A percentile compares a stretch with the other conserved stretches of the same genome.
Evolutionary conservation across 2,329 filamentous ascomycete genomes (phyloP).

Genomic region (Talaromyces verruculosus): DNA sequence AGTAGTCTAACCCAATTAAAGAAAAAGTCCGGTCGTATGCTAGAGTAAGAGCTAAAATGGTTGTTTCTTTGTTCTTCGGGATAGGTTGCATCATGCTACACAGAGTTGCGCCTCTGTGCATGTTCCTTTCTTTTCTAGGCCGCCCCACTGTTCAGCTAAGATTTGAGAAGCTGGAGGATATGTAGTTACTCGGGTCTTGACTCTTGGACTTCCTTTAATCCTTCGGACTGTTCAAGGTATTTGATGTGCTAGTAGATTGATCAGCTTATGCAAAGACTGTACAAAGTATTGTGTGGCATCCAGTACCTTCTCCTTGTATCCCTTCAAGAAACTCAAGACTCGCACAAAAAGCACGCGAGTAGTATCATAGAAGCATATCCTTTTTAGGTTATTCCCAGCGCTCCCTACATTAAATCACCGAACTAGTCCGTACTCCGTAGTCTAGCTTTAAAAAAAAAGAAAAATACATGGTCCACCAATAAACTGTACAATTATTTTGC

Average conservation of each 20-base stretch:
- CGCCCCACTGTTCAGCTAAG: slow-evolving; percentile 5
- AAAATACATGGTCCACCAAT: background rate
- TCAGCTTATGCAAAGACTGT: background rate
- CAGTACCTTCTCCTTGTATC: background rate
- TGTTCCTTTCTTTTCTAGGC: background rate
- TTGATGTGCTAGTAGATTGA: no score
- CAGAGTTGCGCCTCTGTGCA: background rate
- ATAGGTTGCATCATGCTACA: slow-evolving; percentile 1
- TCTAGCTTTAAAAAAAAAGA: background rate
- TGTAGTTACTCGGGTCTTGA: background rate
- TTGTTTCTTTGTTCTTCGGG: background rate
- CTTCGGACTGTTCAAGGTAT: background rate
- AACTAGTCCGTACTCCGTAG: background rate
- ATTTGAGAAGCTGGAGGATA: background rate
- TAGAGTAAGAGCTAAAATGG: background rate
- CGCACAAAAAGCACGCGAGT: background rate
- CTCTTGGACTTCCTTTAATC: background rate
- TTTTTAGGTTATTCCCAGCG: background rate
- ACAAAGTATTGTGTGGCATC: background rate
- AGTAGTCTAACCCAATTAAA: background rate
- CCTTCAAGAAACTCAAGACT: background rate
- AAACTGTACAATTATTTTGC: background rate
- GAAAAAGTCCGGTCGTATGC: background rate
- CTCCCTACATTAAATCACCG: background rate
- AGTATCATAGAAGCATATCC: background rate